Conservation (phyloP, 2,329 filamentous ascomycete genomes). For the Rhynchosporium secalis region DNA sequence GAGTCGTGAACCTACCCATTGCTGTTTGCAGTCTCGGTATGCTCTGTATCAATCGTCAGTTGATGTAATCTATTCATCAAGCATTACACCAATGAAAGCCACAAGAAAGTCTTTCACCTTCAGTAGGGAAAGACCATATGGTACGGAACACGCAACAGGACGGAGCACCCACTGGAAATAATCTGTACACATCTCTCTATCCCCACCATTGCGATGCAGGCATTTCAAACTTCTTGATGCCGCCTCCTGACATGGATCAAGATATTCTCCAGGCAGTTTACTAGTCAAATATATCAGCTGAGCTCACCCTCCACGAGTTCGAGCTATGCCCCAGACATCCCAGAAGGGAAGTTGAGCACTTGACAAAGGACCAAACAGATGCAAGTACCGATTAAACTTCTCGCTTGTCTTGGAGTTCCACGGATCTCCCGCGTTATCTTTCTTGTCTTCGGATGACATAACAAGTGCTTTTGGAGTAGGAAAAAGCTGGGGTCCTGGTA, state of each 20-base stretch:
- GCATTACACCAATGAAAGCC: too few relatives aligned
- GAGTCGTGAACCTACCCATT: slow-evolving; percentile 67
- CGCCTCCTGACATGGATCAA: slow-evolving; percentile 93
- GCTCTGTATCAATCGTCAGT: slow-evolving; percentile 56
- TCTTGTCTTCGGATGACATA: slow-evolving; percentile 44
- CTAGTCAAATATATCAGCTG: slow-evolving; percentile 48
- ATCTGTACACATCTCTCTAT: slow-evolving; percentile 86
- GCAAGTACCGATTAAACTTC: slow-evolving; percentile 61
- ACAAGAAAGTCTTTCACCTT: too few relatives aligned
- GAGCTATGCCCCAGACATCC: neutral
- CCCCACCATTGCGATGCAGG: slow-evolving; percentile 82
- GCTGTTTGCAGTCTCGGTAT: slow-evolving; percentile 92
- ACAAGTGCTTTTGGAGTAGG: slow-evolving; percentile 2
- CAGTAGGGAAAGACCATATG: too few relatives aligned
- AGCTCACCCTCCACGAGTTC: neutral
- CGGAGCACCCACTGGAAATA: slow-evolving; percentile 83
- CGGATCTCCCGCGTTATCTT: slow-evolving; percentile 46
- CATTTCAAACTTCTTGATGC: slow-evolving; percentile 84
- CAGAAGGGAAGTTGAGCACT: neutral
- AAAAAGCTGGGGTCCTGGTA: slow-evolving; percentile 6
- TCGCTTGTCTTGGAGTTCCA: slow-evolving; percentile 61
- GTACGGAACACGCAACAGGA: too few relatives aligned
- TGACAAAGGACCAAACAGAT: neutral
- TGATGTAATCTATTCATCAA: too few relatives aligned
- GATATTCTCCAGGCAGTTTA: slow-evolving; percentile 86